phyloP scores from a whole-genome alignment of 179 eudicot genomes.

The Carnegiea gigantea region DNA sequence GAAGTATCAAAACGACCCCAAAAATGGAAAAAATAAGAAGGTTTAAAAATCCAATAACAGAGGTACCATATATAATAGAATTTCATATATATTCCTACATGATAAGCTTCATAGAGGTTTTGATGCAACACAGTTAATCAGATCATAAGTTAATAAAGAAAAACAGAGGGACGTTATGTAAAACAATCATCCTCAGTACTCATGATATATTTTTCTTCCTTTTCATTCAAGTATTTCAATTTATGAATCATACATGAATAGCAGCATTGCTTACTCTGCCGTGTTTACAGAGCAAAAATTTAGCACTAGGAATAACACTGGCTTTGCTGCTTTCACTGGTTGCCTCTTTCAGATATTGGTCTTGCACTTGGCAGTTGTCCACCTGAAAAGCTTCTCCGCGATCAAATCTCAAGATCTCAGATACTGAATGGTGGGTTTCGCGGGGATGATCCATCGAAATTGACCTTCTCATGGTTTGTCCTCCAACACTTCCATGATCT shows the following conservation, averaged over 20 bases:
- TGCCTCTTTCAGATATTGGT: conserved; percentile 29
- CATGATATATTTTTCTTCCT: background rate
- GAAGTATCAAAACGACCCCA: no score
- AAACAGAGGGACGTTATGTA: background rate
- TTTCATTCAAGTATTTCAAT: background rate
- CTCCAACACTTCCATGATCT: conserved; percentile 7
- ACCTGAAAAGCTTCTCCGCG: conserved; percentile 29
- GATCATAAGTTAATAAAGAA: conserved; percentile 8
- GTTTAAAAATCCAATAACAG: no score
- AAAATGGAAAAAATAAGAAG: no score
- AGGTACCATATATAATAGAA: no score
- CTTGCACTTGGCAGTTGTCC: conserved; percentile 24
- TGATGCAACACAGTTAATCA: background rate
- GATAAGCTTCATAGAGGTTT: background rate
- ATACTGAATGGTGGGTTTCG: conserved; percentile 35
- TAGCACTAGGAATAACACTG: conserved; percentile 32
- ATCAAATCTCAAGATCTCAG: conserved; percentile 26
- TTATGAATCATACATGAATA: conserved; percentile 37
- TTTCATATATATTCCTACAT: background rate
- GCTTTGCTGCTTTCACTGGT: conserved; percentile 20
- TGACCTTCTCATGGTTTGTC: conserved; percentile 46
- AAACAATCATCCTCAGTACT: background rate
- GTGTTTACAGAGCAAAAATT: conserved; percentile 36
- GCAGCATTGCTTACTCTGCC: conserved; percentile 38
- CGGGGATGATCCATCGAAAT: conserved; percentile 54